Percentiles rank a stretch among this genome's conserved stretches.
Conservation (phyloP, 768 basidiomycete genomes). For the Suillus occidentalis region DNA sequence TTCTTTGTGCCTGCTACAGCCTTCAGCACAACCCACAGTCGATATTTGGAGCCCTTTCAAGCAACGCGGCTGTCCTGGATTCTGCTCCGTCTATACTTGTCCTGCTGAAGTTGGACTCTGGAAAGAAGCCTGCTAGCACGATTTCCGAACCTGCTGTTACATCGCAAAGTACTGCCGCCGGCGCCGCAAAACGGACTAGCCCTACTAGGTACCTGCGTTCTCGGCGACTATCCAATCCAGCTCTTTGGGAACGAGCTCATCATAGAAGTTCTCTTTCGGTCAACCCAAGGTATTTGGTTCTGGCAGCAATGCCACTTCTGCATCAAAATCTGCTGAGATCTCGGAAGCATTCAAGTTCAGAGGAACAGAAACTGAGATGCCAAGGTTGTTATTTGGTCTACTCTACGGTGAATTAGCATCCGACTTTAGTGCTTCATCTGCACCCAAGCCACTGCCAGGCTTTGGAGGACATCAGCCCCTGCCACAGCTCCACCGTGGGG, state of each 20-base stretch:
- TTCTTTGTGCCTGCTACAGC: too few relatives aligned
- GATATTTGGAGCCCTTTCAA: conserved; percentile 16
- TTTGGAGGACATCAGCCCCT: conserved; percentile 24
- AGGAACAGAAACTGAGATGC: conserved; percentile 10
- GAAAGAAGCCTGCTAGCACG: conserved; percentile 3
- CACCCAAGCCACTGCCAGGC: conserved; percentile 19
- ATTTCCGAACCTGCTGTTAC: background rate
- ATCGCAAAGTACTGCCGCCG: conserved; percentile 5
- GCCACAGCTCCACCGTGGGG: conserved; percentile 13
- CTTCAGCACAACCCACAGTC: conserved; percentile 18
- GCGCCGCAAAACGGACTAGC: conserved; percentile 13
- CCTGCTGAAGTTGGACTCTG: conserved; percentile 14
- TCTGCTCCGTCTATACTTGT: conserved; percentile 11
- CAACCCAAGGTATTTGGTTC: background rate
- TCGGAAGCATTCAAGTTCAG: conserved; percentile 16
- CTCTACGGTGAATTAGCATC: conserved; percentile 9
- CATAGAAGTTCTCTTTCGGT: background rate
- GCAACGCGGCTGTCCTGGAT: conserved; percentile 3
- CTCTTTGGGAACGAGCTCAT: background rate
- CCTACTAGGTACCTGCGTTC: conserved; percentile 20
- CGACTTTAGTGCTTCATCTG: conserved; percentile 7
- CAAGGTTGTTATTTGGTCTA: conserved; percentile 28
- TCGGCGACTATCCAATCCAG: conserved; percentile 2
- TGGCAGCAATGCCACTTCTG: background rate
- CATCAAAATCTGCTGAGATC: conserved; percentile 8